These are phyloP conservation scores for Microcyclosporella mali DNA, from an alignment of 2,329 filamentous ascomycete genomes.

Conservation along the genomic window DNA sequence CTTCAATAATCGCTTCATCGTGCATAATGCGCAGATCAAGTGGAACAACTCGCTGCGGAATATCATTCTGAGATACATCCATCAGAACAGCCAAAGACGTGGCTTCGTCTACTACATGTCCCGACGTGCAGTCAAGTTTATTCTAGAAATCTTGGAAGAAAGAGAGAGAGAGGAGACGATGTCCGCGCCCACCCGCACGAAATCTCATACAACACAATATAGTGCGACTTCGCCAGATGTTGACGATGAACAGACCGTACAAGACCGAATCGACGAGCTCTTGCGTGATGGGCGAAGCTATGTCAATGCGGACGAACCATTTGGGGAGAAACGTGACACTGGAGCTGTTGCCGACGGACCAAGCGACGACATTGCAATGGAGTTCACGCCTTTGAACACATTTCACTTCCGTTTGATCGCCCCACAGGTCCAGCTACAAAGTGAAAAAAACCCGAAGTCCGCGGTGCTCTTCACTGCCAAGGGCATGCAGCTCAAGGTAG, in stretches of 20 bases:
- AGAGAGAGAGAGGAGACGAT: conserved; percentile 64
- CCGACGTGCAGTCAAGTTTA: conserved; percentile 91
- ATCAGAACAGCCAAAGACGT: conserved; percentile 90
- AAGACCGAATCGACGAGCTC: conserved; percentile 80
- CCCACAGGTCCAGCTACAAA: conserved; percentile 95
- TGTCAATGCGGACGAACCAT: conserved; percentile 63
- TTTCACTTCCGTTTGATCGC: conserved; percentile 94
- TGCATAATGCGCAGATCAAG: conserved; percentile 95
- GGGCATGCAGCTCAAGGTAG: conserved; percentile 94
- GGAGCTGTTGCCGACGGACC: conserved; percentile 14
- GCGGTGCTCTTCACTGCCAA: conserved; percentile 96
- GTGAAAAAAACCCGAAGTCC: conserved; percentile 94
- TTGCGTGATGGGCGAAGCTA: conserved; percentile 78
- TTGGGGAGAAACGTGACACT: conserved; percentile 38
- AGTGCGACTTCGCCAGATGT: conserved; percentile 39
- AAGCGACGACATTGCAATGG: conserved; percentile 70
- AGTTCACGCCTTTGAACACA: conserved; percentile 85
- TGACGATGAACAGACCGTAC: conserved; percentile 61
- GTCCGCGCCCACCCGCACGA: conserved; percentile 19
- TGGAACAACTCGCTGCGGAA: conserved; percentile 97
- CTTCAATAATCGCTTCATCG: conserved; percentile 96
- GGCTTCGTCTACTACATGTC: conserved; percentile 99
- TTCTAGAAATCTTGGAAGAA: conserved; percentile 93
- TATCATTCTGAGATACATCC: conserved; percentile 93
- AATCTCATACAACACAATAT: conserved; percentile 22